These are phyloP conservation scores for Penicillium sp. DNA, from an alignment of 2,329 filamentous ascomycete species.

Conservation along the genomic window DNA sequence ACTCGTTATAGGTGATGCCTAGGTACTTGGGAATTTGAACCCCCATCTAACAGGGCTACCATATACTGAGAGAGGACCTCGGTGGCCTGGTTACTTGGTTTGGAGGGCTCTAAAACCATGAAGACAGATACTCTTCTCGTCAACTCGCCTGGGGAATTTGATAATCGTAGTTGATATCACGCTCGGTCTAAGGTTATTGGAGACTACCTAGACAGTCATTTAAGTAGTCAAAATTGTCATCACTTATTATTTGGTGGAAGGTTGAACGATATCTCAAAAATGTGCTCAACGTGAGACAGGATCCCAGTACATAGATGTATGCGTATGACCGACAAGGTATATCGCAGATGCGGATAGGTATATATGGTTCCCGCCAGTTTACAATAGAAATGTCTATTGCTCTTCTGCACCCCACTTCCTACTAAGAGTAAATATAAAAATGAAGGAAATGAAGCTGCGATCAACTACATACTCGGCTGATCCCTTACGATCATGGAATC, in stretches of 20 bases:
- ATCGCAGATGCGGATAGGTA: conserved; percentile 7
- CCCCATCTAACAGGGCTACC: not conserved
- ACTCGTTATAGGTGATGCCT: not conserved
- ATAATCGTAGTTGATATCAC: not conserved
- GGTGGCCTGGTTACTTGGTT: not conserved
- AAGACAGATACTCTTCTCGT: not conserved
- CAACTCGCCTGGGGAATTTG: not conserved
- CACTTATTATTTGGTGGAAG: too few species aligned
- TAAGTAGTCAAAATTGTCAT: too few species aligned
- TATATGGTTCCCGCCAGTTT: conserved; percentile 8
- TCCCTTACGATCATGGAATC: conserved; percentile 16
- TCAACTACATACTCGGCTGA: conserved; percentile 11
- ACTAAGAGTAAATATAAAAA: not conserved
- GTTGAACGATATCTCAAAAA: too few species aligned
- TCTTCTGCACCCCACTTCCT: not conserved
- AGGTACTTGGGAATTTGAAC: not conserved
- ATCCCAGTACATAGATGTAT: not conserved
- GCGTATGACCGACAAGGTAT: not conserved
- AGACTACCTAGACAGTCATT: too few species aligned
- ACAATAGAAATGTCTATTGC: conserved; percentile 3
- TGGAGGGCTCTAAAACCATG: not conserved
- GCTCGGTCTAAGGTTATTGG: too few species aligned
- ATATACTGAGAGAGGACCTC: not conserved
- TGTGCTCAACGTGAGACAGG: too few species aligned
- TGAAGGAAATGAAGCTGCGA: not conserved